A percentile compares a stretch with the other conserved stretches of the same genome.
phyloP scores from a whole-genome alignment of 306 rosid genomes.

The Spatholobus suberectus region DNA sequence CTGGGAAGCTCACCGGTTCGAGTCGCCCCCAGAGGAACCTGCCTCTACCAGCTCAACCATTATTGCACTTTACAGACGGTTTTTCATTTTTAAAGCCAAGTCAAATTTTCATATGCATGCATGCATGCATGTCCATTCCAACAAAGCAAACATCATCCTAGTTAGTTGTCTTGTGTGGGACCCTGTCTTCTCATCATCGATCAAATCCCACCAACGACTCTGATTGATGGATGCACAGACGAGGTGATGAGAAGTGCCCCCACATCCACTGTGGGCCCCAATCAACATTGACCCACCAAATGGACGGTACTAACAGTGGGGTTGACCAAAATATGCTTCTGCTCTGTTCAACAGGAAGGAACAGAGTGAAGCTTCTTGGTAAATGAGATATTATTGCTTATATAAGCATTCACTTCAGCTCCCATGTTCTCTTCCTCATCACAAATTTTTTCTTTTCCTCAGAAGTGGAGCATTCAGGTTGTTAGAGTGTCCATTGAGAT shows the following conservation, averaged over 20 bases:
- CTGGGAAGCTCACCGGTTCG: slow-evolving; percentile 1
- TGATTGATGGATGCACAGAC: slow-evolving; percentile 35
- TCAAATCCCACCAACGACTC: slow-evolving; percentile 36
- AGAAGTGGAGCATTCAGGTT: slow-evolving; percentile 41
- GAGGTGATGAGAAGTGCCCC: slow-evolving; percentile 38
- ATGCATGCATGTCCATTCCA: slow-evolving; percentile 20
- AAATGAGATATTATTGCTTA: slow-evolving; percentile 39
- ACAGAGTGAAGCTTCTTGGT: slow-evolving; percentile 10
- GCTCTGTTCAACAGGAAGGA: slow-evolving; percentile 28
- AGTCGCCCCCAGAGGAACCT: slow-evolving; percentile 3
- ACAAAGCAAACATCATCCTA: neutral
- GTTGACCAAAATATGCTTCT: slow-evolving; percentile 58
- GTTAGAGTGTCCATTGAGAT: slow-evolving; percentile 37
- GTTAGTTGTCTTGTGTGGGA: slow-evolving; percentile 18
- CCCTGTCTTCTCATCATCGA: slow-evolving; percentile 1
- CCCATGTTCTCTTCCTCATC: slow-evolving; percentile 42
- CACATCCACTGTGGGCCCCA: slow-evolving; percentile 40
- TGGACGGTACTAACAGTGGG: slow-evolving; percentile 47
- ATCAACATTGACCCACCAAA: slow-evolving; percentile 35
- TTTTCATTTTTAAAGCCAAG: slow-evolving; percentile 36
- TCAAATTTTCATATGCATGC: slow-evolving; percentile 35
- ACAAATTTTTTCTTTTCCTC: neutral
- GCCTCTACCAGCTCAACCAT: neutral
- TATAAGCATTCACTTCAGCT: slow-evolving; percentile 44
- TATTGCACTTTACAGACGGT: neutral